Base-by-base conservation (phyloP, 2,329 filamentous ascomycete genomes). In the Aaosphaeria pasadenensis region DNA sequence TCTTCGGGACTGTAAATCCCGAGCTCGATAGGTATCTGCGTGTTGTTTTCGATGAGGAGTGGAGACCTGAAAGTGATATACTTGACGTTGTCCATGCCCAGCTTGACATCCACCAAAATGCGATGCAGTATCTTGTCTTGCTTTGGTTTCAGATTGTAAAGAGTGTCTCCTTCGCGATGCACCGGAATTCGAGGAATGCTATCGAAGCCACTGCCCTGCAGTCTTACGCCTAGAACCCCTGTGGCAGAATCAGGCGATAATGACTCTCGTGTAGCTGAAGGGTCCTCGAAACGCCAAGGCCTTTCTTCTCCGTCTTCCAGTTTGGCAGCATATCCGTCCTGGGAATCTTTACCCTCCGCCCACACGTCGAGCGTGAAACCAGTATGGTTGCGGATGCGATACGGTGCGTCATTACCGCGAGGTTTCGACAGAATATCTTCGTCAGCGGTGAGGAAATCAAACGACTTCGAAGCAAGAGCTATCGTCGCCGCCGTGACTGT, bases 241-340 rank as follows among this genome's bases (percentile, higher is more conserved):
- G 86, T 85, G 50, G 84, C 87, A 6, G 85, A 88, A 65, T 99
- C 94, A 0, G 90, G 86, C 5, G 90, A 85, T 5, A 99, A 77
- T 43, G 88, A 95, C 71, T 99, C 94, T 71, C 94, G 88, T 80
- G 96, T 95, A 60, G 94, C 94, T 56, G 91, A 91, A 74, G 92
- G 94, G 57, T 96, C 91, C 70, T 99, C 94, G 54, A 99, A 99
- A 56, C 91, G 87, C 94, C 94, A 99, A 1, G 92, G 90, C 2
- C 84, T 85, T 70, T 99, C 94, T 62, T 95, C 84, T 6, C 94
- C 95, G 62, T 99, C 95, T 48, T 83, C 82, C 0, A 99, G 77
- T 52, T 87, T 91, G 2, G 88, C 83, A 5, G 86, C 86, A 49
- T 89, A 84, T n/a, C 81, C 82, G 52, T 82, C 80, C 39, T 85